Conservation (phyloP, 352 stramenopile genomes). For the Globisporangium paroecandrum region DNA sequence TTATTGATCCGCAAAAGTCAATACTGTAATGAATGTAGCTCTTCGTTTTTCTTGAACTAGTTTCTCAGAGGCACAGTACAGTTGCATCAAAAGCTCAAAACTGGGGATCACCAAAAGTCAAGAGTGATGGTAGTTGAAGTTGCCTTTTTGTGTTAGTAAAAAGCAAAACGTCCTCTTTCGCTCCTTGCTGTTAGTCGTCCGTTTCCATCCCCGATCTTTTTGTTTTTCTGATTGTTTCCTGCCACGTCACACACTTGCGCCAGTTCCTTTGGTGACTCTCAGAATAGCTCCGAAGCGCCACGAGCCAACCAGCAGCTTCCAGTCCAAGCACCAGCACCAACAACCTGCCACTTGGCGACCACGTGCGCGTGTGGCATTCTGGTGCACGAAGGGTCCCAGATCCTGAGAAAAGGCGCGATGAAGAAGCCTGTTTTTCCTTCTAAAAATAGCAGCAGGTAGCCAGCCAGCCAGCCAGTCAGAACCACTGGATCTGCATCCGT, state of each 20-base stretch:
- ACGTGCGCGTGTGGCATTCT: neutral
- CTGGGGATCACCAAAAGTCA: neutral
- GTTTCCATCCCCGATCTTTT: neutral
- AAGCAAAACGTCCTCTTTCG: neutral
- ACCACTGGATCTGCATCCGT: neutral
- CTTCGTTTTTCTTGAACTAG: neutral
- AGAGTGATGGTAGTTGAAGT: constrained; percentile 9
- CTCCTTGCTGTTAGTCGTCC: neutral
- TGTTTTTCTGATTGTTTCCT: neutral
- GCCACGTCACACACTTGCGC: constrained; percentile 5
- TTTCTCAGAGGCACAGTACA: neutral
- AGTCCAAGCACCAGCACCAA: neutral
- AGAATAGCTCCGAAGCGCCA: neutral
- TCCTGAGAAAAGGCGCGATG: neutral
- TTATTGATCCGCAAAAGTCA: neutral
- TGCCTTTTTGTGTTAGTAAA: neutral
- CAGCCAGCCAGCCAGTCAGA: neutral
- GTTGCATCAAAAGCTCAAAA: too few species aligned
- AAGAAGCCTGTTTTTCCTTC: neutral
- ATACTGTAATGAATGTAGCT: neutral
- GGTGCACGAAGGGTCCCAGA: neutral
- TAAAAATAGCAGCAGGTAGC: neutral
- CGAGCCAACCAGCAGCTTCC: constrained; percentile 1
- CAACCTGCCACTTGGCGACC: neutral
- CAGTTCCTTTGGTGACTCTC: neutral